Conservation (phyloP, 1,139 yeast species). For the Blastobotrys petasosporus region DNA sequence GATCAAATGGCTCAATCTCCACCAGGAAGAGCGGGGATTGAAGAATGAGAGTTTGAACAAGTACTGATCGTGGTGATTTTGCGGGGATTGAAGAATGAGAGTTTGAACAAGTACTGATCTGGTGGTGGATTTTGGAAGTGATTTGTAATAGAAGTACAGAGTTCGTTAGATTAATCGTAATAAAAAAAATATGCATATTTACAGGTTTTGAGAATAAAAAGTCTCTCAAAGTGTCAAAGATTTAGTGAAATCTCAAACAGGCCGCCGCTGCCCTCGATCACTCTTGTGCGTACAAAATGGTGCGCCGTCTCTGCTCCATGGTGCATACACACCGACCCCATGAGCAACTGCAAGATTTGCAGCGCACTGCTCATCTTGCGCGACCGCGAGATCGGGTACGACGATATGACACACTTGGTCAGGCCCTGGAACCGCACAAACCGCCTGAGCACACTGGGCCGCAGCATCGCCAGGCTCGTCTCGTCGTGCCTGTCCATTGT, state of each 20-base stretch:
- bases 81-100: conserved; percentile 28
- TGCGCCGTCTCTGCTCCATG: conserved; percentile 2
- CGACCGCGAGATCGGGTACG: not conserved
- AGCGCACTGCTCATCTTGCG: not conserved
- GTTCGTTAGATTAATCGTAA: not conserved
- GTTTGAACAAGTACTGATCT: not conserved
- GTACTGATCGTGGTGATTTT: too few relatives aligned
- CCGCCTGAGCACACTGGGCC: not conserved
- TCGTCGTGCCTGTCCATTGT: too few relatives aligned
- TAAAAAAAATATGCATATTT: too few relatives aligned
- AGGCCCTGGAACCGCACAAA: conserved; percentile 4
- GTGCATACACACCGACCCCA: conserved; percentile 9
- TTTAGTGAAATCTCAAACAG: conserved; percentile 6
- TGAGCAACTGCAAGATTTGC: conserved; percentile 4
- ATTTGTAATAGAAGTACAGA: not conserved
- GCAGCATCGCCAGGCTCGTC: too few relatives aligned
- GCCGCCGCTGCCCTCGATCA: conserved; percentile 10
- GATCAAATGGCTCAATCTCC: conserved; percentile 33
- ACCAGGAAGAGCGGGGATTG: conserved; percentile 33
- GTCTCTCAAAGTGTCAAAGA: too few relatives aligned
- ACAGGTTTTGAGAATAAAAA: too few relatives aligned
- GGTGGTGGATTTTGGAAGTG: too few relatives aligned
- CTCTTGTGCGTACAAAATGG: conserved; percentile 1
- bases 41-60: conserved; percentile 13
- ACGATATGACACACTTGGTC: not conserved